These are phyloP conservation scores for Macrocystidia cucumis DNA, from an alignment of 1,284 basidiomycete species.

Conservation along the genomic window DNA sequence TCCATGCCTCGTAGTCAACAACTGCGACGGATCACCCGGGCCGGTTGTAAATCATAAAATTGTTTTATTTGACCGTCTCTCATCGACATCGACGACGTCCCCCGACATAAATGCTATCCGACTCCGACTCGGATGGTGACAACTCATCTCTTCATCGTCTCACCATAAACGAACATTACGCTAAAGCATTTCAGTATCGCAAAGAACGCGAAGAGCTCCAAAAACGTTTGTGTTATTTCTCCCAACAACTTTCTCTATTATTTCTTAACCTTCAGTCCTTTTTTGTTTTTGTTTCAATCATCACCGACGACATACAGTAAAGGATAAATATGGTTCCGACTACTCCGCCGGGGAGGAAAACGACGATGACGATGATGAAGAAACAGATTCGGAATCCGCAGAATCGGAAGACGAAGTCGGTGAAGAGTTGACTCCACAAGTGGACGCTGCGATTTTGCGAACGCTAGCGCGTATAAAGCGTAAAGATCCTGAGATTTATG, in stretches of 20 bases:
- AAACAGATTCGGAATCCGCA: conserved; percentile 67
- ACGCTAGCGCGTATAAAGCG: conserved; percentile 84
- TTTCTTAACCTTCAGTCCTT: conserved; percentile 2
- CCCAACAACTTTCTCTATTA: too few relatives aligned
- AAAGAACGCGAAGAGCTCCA: conserved; percentile 81
- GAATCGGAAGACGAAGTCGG: conserved; percentile 94
- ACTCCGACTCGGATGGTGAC: conserved; percentile 46
- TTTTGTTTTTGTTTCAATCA: neutral
- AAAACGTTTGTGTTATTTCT: conserved; percentile 44
- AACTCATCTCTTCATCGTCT: conserved; percentile 37
- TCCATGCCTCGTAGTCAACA: too few relatives aligned
- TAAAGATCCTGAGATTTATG: conserved; percentile 83
- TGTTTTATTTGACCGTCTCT: too few relatives aligned
- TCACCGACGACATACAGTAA: conserved; percentile 40
- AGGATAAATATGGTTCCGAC: conserved; percentile 83
- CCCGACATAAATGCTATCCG: conserved; percentile 29
- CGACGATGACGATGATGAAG: conserved; percentile 39
- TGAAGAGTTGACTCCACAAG: conserved; percentile 88
- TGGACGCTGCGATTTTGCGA: conserved; percentile 92
- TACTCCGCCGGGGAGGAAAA: conserved; percentile 38
- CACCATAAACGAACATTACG: conserved; percentile 77
- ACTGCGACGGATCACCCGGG: too few relatives aligned
- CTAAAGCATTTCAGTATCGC: conserved; percentile 72
- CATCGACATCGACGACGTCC: too few relatives aligned
- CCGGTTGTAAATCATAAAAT: too few relatives aligned